These are phyloP conservation scores for Colletotrichum higginsianum DNA, from an alignment of 2,329 filamentous ascomycete genomes.

Conservation along the genomic window DNA sequence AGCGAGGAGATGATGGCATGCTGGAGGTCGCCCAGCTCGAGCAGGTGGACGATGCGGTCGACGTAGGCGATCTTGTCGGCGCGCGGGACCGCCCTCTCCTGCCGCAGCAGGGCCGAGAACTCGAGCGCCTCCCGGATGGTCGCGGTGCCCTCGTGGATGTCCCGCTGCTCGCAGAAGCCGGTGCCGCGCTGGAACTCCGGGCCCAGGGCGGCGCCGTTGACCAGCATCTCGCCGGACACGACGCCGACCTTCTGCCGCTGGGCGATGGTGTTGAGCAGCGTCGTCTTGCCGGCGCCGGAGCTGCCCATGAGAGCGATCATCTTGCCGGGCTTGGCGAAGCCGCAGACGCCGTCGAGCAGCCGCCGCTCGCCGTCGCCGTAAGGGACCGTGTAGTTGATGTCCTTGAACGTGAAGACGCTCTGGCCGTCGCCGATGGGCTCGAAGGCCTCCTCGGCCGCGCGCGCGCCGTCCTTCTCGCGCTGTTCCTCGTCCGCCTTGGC, in stretches of 20 bases:
- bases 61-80: slow-evolving; percentile 78
- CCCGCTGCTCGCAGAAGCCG: slow-evolving; percentile 79
- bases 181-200: slow-evolving; percentile 76
- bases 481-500: slow-evolving; percentile 44
- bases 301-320: slow-evolving; percentile 88
- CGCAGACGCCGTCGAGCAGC: slow-evolving; percentile 65
- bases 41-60: slow-evolving; percentile 74
- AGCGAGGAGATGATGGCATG: slow-evolving; percentile 72
- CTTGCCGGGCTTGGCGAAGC: slow-evolving; percentile 84
- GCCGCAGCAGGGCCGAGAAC: slow-evolving; percentile 76
- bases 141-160: slow-evolving; percentile 75
- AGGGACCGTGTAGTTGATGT: slow-evolving; percentile 81
- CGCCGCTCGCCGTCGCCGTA: slow-evolving; percentile 31
- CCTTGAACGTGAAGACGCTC: slow-evolving; percentile 79
- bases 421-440: slow-evolving; percentile 69
- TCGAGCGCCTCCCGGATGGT: slow-evolving; percentile 78
- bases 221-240: slow-evolving; percentile 75
- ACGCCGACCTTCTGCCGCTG: slow-evolving; percentile 77
- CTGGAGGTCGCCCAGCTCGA: slow-evolving; percentile 75
- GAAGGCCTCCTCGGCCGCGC: slow-evolving; percentile 53
- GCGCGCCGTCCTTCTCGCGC: slow-evolving; percentile 28
- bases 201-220: slow-evolving; percentile 73
- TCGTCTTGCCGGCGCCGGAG: slow-evolving; percentile 87
- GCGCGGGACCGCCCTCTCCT: slow-evolving; percentile 67
- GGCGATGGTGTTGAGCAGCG: slow-evolving; percentile 81